Evolutionary conservation across 306 rosid species (phyloP).

Genomic region (Sophora flavescens): DNA sequence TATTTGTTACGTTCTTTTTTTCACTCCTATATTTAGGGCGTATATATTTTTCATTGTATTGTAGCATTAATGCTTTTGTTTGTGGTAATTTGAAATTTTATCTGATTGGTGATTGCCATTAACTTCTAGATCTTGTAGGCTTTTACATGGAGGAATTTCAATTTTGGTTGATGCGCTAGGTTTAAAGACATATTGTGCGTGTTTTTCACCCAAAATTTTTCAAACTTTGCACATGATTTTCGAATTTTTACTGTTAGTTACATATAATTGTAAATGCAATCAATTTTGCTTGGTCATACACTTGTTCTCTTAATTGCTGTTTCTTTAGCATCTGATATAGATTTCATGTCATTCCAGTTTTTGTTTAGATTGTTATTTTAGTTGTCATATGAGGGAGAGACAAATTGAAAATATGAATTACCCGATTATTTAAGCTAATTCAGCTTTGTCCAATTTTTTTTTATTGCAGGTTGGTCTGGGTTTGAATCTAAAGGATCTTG

Average conservation of each 20-base stretch:
- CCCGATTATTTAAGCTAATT: slow-evolving; percentile 7
- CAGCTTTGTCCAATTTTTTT: slow-evolving; percentile 16
- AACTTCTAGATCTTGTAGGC: not conserved
- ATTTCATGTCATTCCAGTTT: slow-evolving; percentile 5
- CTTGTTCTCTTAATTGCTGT: not conserved
- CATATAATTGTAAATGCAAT: not conserved
- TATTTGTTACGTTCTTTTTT: not conserved
- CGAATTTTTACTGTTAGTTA: not conserved
- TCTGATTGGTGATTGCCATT: not conserved
- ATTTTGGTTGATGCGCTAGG: slow-evolving; percentile 1
- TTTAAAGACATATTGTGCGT: not conserved
- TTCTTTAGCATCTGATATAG: not conserved
- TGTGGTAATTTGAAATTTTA: not conserved
- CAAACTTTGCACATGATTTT: not conserved
- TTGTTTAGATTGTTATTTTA: not conserved
- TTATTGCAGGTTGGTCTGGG: slow-evolving; percentile 59
- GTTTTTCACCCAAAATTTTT: not conserved
- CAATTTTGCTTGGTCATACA: not conserved
- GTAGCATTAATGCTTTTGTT: not conserved
- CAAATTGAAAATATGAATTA: slow-evolving; percentile 4
- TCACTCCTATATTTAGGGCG: not conserved
- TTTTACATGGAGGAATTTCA: not conserved
- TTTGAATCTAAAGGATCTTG: slow-evolving; percentile 61
- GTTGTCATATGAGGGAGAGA: no score
- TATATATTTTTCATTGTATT: not conserved